Percentiles rank a stretch among this genome's conserved stretches.
Conservation (phyloP, 2,329 filamentous ascomycete species). For the Claviceps capensis region DNA sequence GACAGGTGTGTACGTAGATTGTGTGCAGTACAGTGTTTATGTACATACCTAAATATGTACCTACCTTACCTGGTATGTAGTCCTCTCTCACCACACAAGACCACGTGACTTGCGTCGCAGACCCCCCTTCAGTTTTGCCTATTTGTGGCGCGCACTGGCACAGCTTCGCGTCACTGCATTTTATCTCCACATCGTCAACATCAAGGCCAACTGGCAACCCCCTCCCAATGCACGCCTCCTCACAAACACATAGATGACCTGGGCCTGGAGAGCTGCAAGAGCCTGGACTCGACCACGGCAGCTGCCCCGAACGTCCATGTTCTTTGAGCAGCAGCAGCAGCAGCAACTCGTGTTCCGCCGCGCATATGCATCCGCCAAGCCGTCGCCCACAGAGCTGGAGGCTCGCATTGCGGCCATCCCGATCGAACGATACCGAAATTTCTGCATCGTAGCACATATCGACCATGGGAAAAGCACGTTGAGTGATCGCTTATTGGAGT, state of each 20-base stretch:
- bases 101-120: too few species aligned
- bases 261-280: conserved; percentile 23
- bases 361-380: conserved; percentile 13
- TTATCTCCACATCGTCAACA: neutral
- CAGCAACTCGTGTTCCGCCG: conserved; percentile 3
- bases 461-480: conserved; percentile 98
- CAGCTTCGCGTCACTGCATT: too few species aligned
- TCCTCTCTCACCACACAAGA: too few species aligned
- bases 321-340: conserved; percentile 3
- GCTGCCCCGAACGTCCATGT: conserved; percentile 6
- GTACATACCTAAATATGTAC: too few species aligned
- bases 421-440: conserved; percentile 75
- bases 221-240: conserved; percentile 4
- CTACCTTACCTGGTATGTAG: too few species aligned
- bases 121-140: too few species aligned
- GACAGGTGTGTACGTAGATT: too few species aligned
- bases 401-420: conserved; percentile 58
- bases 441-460: conserved; percentile 97
- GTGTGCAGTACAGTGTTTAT: too few species aligned
- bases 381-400: conserved; percentile 21
- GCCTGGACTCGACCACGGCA: conserved; percentile 24
- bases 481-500: conserved; percentile 79
- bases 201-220: neutral
- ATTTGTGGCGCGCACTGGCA: too few species aligned
- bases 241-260: conserved; percentile 20